phyloP scores from a whole-genome alignment of 1,139 yeast species.

The Pichia sp. region DNA sequence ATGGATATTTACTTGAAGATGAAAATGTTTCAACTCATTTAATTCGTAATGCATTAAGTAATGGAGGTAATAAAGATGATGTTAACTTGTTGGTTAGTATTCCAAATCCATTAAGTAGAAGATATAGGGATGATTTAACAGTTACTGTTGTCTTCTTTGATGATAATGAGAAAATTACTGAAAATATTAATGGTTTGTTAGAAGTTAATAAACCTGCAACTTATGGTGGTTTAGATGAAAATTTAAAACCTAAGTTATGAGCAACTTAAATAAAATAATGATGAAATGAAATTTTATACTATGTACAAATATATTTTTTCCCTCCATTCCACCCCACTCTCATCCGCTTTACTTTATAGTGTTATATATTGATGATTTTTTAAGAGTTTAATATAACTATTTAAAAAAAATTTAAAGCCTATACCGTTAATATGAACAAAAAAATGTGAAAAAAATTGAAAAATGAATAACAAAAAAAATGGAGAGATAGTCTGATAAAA shows the following conservation, averaged over 20 bases:
- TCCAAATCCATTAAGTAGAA: constrained; percentile 88
- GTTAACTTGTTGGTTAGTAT: constrained; percentile 83
- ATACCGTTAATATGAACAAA: neutral
- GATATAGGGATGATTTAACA: constrained; percentile 91
- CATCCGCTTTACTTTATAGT: neutral
- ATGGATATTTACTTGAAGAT: constrained; percentile 61
- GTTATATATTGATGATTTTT: neutral
- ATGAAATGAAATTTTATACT: neutral
- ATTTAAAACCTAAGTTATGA: constrained; percentile 40
- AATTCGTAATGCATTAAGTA: constrained; percentile 86
- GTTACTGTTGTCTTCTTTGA: constrained; percentile 88
- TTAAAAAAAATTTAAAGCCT: neutral
- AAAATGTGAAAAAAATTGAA: neutral
- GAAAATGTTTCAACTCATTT: constrained; percentile 87
- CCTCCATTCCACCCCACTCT: neutral
- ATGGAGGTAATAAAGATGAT: constrained; percentile 81
- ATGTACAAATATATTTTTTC: neutral
- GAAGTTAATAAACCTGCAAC: constrained; percentile 54
- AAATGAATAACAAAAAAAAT: neutral
- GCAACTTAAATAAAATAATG: neutral
- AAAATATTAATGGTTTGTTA: constrained; percentile 42
- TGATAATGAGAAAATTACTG: constrained; percentile 44
- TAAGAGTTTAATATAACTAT: neutral
- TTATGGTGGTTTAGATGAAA: constrained; percentile 41
- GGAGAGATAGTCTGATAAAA: neutral